A percentile compares a stretch with the other conserved stretches of the same genome.
These are phyloP conservation scores for Saccharomyces pastorianus DNA, from an alignment of 1,139 yeast genomes.

Conservation along the genomic window DNA sequence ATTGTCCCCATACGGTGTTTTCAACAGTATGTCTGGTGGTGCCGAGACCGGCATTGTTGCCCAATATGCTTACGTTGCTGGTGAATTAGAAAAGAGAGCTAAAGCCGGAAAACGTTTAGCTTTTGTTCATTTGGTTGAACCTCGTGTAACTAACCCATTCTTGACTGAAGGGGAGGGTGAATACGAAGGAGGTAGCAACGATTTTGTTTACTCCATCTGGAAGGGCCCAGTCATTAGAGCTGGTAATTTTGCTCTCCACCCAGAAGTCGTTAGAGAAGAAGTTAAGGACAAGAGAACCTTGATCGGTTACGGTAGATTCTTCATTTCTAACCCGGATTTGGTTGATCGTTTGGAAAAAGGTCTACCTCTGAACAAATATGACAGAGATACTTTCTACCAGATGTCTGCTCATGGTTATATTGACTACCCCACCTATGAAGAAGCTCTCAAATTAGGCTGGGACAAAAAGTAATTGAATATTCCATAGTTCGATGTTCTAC, in stretches of 20 bases:
- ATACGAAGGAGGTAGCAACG: constrained; percentile 30
- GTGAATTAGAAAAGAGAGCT: constrained; percentile 35
- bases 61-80: constrained; percentile 34
- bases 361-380: constrained; percentile 35
- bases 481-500: too few relatives aligned
- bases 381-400: constrained; percentile 35
- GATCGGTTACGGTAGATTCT: constrained; percentile 42
- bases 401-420: constrained; percentile 27
- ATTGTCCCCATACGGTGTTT: constrained; percentile 47
- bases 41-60: constrained; percentile 27
- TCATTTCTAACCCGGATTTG: constrained; percentile 47
- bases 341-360: constrained; percentile 42
- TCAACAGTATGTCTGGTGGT: constrained; percentile 35
- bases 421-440: constrained; percentile 31
- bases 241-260: constrained; percentile 37
- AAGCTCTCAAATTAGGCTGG: constrained; percentile 22
- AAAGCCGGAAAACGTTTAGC: constrained; percentile 39
- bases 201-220: constrained; percentile 40
- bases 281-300: constrained; percentile 36
- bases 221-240: constrained; percentile 42
- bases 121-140: constrained; percentile 48
- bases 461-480: background rate
- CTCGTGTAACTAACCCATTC: constrained; percentile 31
- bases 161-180: constrained; percentile 26
- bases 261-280: constrained; percentile 22